Evolutionary conservation across 495 filamentous ascomycete species (phyloP).

Genomic region (Xylaria longipes): DNA sequence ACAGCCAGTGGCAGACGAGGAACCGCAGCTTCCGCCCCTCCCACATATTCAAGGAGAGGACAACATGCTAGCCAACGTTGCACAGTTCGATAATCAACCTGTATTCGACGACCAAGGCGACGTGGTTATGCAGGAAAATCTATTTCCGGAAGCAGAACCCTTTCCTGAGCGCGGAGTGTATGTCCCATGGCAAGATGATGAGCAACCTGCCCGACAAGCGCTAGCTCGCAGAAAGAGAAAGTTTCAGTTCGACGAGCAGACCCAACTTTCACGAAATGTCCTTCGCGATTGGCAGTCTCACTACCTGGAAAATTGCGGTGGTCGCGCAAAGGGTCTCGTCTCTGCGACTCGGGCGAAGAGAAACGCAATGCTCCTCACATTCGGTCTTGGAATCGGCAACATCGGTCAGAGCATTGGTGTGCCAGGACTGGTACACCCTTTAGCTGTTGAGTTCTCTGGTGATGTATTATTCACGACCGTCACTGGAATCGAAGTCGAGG

Average conservation of each 20-base stretch:
- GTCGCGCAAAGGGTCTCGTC: constrained; percentile 28
- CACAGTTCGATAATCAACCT: constrained; percentile 26
- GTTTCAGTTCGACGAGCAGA: constrained; percentile 48
- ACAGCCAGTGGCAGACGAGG: constrained; percentile 32
- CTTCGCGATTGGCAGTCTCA: constrained; percentile 64
- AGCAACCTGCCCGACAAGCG: constrained; percentile 32
- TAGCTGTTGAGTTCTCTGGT: constrained; percentile 47
- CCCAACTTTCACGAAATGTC: constrained; percentile 55
- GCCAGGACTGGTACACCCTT: constrained; percentile 41
- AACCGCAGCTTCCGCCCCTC: constrained; percentile 46
- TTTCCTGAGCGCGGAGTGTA: constrained; percentile 38
- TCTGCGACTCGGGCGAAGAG: constrained; percentile 47
- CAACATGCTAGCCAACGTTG: constrained; percentile 14
- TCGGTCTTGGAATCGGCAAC: constrained; percentile 50
- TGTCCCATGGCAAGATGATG: constrained; percentile 29
- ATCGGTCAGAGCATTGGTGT: constrained; percentile 41
- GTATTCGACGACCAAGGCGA: constrained; percentile 33
- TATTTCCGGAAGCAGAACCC: constrained; percentile 41
- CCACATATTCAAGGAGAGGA: constrained; percentile 29
- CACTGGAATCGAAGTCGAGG: constrained; percentile 31
- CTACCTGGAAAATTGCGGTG: constrained; percentile 58
- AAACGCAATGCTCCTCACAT: constrained; percentile 52
- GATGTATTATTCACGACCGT: constrained; percentile 41
- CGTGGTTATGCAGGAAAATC: constrained; percentile 40
- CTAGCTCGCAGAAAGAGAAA: constrained; percentile 36